Conservation (phyloP, 2,329 filamentous ascomycete genomes). For the Ophiostoma quercus region DNA sequence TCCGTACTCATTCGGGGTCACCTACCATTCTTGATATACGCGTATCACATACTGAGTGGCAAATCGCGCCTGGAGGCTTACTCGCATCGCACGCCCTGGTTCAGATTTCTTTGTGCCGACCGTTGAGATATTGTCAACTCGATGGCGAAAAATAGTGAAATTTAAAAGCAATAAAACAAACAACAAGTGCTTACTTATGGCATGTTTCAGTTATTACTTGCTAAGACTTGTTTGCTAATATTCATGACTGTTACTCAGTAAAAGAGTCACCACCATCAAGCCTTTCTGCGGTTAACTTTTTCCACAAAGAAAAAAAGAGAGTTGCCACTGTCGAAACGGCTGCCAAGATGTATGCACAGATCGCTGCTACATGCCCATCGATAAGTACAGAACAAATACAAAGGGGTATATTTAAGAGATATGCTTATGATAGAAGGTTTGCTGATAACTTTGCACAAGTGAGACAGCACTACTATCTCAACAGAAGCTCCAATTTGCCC, state of each 20-base stretch:
- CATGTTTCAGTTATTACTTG: not conserved
- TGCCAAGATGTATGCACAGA: not conserved
- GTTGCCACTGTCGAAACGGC: not conserved
- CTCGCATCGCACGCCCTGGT: not conserved
- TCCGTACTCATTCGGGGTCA: not conserved
- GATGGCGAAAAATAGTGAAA: not conserved
- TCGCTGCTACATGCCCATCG: not conserved
- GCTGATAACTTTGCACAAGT: not conserved
- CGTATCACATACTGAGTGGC: not conserved
- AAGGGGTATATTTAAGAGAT: not conserved
- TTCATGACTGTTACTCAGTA: not conserved
- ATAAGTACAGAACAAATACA: not conserved
- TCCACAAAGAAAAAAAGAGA: not conserved
- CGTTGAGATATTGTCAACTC: not conserved
- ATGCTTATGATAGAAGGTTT: not conserved
- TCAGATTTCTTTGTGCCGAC: not conserved
- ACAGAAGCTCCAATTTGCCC: conserved; percentile 35
- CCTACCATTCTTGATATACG: not conserved
- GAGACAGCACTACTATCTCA: not conserved
- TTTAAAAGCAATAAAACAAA: not conserved
- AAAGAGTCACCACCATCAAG: not conserved
- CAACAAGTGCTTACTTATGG: not conserved
- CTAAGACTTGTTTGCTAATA: not conserved
- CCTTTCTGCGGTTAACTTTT: not conserved
- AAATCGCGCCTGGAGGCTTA: not conserved